Conservation (phyloP, 73 alveolate genomes). For the Paraurostyla sp. region DNA sequence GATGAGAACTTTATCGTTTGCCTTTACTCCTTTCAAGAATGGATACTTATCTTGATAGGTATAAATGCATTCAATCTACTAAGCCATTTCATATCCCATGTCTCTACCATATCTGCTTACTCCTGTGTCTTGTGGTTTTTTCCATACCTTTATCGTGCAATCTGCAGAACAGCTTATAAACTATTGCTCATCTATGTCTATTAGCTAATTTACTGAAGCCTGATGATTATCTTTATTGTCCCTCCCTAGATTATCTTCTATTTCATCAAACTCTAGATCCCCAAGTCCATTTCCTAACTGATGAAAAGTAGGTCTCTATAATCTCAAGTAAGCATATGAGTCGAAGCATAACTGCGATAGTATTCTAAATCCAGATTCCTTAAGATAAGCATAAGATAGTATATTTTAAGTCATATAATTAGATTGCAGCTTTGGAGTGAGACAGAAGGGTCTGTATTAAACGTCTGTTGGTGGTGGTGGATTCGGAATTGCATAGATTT, state of each 20-base stretch:
- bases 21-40: neutral
- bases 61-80: conserved; percentile 9
- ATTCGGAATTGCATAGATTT: neutral
- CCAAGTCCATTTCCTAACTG: conserved; percentile 11
- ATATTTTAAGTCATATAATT: conserved; percentile 29
- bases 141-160: conserved; percentile 34
- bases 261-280: conserved; percentile 21
- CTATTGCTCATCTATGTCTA: neutral
- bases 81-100: neutral
- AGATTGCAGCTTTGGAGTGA: neutral
- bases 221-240: conserved; percentile 15
- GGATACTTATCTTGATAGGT: conserved; percentile 29
- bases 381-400: conserved; percentile 45
- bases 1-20: neutral
- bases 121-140: neutral
- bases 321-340: conserved; percentile 14
- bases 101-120: neutral
- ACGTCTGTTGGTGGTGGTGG: conserved; percentile 37
- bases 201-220: conserved; percentile 18
- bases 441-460: neutral
- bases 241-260: conserved; percentile 46
- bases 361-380: conserved; percentile 29
- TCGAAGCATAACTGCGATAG: conserved; percentile 7
- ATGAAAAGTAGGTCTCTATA: conserved; percentile 27
- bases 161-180: conserved; percentile 20